phyloP scores from a whole-genome alignment of 2,329 filamentous ascomycete genomes.

The Helotiales sp. region DNA sequence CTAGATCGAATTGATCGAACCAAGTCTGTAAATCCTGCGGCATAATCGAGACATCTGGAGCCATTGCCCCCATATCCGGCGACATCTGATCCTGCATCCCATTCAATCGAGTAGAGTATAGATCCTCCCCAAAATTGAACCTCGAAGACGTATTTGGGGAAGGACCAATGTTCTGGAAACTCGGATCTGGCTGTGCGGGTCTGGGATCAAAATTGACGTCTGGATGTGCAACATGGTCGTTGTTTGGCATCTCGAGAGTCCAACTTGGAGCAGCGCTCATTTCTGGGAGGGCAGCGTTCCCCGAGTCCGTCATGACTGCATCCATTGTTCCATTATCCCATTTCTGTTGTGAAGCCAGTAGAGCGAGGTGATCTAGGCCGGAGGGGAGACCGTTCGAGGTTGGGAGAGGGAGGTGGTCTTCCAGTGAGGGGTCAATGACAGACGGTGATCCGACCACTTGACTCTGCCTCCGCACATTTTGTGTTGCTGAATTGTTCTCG shows the following conservation, averaged over 20 bases:
- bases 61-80: constrained; percentile 29
- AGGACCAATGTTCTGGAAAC: constrained; percentile 27
- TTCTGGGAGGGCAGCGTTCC: constrained; percentile 20
- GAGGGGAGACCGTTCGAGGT: constrained; percentile 30
- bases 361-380: constrained; percentile 34
- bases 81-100: constrained; percentile 30
- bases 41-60: constrained; percentile 32
- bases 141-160: constrained; percentile 22
- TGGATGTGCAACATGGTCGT: constrained; percentile 23
- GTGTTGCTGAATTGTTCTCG: constrained; percentile 4
- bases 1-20: constrained; percentile 37
- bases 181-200: constrained; percentile 21
- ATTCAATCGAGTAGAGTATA: constrained; percentile 26
- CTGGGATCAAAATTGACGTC: constrained; percentile 27
- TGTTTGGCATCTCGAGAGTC: constrained; percentile 25
- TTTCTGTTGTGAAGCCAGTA: constrained; percentile 33
- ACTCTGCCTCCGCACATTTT: constrained; percentile 21
- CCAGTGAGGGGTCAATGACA: constrained; percentile 34
- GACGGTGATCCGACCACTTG: constrained; percentile 28
- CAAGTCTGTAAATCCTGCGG: constrained; percentile 34
- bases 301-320: constrained; percentile 28
- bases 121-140: constrained; percentile 30
- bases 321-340: constrained; percentile 32
- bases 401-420: constrained; percentile 23
- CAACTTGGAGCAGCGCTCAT: constrained; percentile 25